phyloP scores from a whole-genome alignment of 345 rosid species.

The Populus tremula region DNA sequence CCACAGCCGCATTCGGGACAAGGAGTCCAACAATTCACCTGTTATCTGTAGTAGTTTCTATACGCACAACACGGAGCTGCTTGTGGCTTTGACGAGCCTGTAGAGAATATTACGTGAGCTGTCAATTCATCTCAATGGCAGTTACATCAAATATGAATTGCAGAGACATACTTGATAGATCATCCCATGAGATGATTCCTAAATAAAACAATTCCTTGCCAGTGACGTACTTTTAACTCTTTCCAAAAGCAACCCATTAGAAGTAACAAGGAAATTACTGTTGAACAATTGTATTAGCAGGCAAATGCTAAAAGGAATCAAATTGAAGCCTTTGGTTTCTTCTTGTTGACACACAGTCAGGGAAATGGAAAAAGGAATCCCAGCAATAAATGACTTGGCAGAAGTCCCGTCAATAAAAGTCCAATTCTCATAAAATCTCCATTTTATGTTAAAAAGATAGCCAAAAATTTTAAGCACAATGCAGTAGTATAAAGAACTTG shows the following conservation, averaged over 20 bases:
- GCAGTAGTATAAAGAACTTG: neutral
- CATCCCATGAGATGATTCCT: neutral
- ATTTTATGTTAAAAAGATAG: neutral
- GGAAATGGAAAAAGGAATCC: neutral
- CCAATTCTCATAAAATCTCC: neutral
- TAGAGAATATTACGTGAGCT: slow-evolving; percentile 4
- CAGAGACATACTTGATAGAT: neutral
- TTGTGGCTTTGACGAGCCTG: slow-evolving; percentile 89
- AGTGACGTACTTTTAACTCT: neutral
- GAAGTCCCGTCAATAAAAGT: neutral
- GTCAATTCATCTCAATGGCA: slow-evolving; percentile 6
- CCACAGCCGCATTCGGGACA: slow-evolving; percentile 90
- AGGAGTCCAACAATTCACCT: slow-evolving; percentile 83
- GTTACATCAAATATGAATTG: neutral
- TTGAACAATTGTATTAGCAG: neutral
- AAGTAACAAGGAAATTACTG: neutral
- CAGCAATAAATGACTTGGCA: neutral
- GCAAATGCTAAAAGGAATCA: neutral
- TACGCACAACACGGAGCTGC: slow-evolving; percentile 79
- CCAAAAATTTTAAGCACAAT: neutral
- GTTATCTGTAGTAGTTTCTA: slow-evolving; percentile 79
- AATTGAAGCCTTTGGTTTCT: neutral
- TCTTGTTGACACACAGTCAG: neutral
- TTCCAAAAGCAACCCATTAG: neutral
- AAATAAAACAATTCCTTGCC: neutral